phyloP scores from a whole-genome alignment of 1,139 yeast genomes.

The Hyphopichia burtonii region DNA sequence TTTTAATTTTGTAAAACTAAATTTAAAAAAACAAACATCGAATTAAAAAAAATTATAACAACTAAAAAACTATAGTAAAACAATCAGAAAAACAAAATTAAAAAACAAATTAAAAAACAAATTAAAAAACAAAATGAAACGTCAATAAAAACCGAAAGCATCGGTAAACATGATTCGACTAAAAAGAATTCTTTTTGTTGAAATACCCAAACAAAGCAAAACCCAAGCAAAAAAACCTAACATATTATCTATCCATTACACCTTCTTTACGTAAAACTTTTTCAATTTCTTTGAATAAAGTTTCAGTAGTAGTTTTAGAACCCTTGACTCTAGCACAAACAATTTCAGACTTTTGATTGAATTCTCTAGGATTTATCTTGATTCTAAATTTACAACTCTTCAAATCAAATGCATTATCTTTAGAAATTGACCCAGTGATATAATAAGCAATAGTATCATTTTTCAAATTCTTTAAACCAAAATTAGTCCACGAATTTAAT shows the following conservation, averaged over 20 bases:
- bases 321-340: constrained; percentile 49
- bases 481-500: constrained; percentile 65
- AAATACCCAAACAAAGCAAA: too few relatives aligned
- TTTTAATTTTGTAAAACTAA: not conserved
- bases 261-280: constrained; percentile 48
- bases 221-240: not conserved
- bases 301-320: constrained; percentile 40
- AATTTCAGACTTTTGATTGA: constrained; percentile 44
- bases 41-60: not conserved
- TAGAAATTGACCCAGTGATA: constrained; percentile 61
- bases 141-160: too few relatives aligned
- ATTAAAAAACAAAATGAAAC: not conserved
- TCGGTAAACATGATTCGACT: too few relatives aligned
- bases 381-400: constrained; percentile 67
- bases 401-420: constrained; percentile 58
- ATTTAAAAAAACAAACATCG: not conserved
- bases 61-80: not conserved
- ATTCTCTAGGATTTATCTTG: constrained; percentile 41
- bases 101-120: not conserved
- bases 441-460: constrained; percentile 43
- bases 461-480: constrained; percentile 61
- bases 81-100: not conserved
- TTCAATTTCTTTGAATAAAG: constrained; percentile 47
- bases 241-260: constrained; percentile 30
- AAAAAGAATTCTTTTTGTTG: too few relatives aligned